Conservation (phyloP, 2,329 filamentous ascomycete genomes). For the Juglanconis juglandina region DNA sequence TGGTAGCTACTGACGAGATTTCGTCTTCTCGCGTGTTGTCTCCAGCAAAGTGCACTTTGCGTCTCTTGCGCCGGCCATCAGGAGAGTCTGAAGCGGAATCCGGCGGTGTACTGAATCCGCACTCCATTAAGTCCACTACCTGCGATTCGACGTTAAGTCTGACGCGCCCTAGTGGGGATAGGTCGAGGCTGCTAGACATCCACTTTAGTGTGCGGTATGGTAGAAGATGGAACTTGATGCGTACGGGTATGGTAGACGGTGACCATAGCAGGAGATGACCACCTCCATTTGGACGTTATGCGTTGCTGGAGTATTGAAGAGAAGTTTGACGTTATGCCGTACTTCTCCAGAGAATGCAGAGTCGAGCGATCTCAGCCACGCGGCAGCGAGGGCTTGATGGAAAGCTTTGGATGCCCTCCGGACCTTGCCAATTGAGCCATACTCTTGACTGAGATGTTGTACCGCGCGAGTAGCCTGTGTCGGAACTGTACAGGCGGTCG, state of each 20-base stretch:
- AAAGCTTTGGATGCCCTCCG: constrained; percentile 7
- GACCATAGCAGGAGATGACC: constrained; percentile 1
- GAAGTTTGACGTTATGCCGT: constrained; percentile 9
- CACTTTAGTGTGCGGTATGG: neutral
- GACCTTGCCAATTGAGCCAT: neutral
- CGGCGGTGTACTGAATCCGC: neutral
- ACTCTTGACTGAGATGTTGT: neutral
- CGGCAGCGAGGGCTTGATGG: constrained; percentile 2
- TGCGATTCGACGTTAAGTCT: neutral
- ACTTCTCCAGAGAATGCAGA: neutral
- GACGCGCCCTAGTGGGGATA: neutral
- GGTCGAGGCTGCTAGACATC: neutral
- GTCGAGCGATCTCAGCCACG: neutral
- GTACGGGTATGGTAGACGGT: neutral
- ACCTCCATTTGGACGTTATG: constrained; percentile 4
- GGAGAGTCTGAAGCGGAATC: neutral
- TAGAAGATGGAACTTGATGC: neutral
- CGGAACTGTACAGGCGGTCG: neutral
- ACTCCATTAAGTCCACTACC: neutral
- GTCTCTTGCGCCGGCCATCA: neutral
- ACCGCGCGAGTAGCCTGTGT: neutral
- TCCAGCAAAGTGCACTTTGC: neutral
- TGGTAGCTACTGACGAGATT: neutral
- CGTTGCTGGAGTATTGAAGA: neutral
- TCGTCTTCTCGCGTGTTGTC: neutral